Evolutionary conservation across 78 protist genomes (phyloP).

Genomic region (Anaeramoeba ignava): DNA sequence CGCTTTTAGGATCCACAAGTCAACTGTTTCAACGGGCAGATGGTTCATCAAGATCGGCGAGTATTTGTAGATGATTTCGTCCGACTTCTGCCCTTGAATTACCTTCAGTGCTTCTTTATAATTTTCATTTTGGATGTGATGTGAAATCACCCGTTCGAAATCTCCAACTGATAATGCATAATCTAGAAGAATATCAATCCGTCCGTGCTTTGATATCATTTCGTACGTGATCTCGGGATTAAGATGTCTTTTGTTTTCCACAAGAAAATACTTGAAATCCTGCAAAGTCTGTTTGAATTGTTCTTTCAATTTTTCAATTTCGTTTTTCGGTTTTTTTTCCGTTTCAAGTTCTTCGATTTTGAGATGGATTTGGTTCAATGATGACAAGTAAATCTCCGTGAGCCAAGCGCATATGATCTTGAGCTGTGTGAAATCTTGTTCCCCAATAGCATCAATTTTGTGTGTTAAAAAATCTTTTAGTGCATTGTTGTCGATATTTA

Average conservation of each 20-base stretch:
- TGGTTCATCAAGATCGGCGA: not conserved
- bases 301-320: not conserved
- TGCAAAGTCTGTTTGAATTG: not conserved
- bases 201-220: not conserved
- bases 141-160: not conserved
- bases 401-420: constrained; percentile 68
- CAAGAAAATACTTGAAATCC: not conserved
- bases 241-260: not conserved
- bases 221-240: not conserved
- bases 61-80: not conserved
- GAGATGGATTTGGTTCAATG: not conserved
- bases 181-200: not conserved
- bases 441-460: not conserved
- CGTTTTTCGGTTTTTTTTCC: not conserved
- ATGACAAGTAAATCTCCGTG: constrained; percentile 53
- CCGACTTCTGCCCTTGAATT: not conserved
- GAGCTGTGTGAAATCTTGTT: constrained; percentile 54
- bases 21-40: not conserved
- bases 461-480: constrained; percentile 5
- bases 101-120: not conserved
- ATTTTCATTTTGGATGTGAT: not conserved
- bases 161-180: constrained; percentile 1
- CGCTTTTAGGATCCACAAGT: not conserved
- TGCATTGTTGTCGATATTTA: constrained; percentile 11
- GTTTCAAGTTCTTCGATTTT: not conserved